Conservation (phyloP, 2,329 filamentous ascomycete species). For the Epichloe amarillans region DNA sequence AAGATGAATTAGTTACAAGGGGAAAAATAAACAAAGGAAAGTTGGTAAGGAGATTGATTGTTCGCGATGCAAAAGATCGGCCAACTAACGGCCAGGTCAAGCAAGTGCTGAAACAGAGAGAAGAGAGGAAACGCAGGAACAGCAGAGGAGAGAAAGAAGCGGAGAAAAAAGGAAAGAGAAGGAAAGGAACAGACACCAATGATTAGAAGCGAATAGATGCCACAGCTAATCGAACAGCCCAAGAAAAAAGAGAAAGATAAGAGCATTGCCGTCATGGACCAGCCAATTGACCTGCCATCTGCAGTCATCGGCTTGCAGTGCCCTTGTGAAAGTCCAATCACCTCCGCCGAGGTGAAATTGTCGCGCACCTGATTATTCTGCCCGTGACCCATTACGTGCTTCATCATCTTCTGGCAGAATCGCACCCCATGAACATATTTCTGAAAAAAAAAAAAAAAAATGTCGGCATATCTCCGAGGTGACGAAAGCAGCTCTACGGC, state of each 20-base stretch:
- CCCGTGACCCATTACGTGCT: conserved; percentile 13
- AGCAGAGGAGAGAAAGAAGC: background rate
- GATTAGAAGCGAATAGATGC: background rate
- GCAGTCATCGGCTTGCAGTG: conserved; percentile 33
- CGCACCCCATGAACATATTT: conserved; percentile 8
- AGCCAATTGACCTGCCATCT: conserved; percentile 31
- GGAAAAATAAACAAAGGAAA: background rate
- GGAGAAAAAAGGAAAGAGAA: background rate
- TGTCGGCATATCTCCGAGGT: conserved; percentile 7
- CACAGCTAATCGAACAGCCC: background rate
- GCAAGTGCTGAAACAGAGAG: background rate
- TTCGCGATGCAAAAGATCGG: background rate
- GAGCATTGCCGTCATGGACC: conserved; percentile 32
- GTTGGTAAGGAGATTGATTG: background rate
- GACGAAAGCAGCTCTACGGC: conserved; percentile 12
- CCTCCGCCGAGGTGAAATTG: conserved; percentile 13
- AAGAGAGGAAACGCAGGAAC: background rate
- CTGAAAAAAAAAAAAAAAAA: conserved; percentile 9
- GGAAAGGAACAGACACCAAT: background rate
- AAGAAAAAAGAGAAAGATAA: background rate
- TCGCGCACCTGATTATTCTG: conserved; percentile 11
- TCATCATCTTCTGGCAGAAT: conserved; percentile 14
- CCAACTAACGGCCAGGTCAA: background rate
- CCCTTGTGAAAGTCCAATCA: conserved; percentile 17
- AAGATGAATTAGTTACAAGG: conserved; percentile 1